Evolutionary conservation across 2,329 filamentous ascomycete species (phyloP).

Genomic region (Fusarium equiseti): DNA sequence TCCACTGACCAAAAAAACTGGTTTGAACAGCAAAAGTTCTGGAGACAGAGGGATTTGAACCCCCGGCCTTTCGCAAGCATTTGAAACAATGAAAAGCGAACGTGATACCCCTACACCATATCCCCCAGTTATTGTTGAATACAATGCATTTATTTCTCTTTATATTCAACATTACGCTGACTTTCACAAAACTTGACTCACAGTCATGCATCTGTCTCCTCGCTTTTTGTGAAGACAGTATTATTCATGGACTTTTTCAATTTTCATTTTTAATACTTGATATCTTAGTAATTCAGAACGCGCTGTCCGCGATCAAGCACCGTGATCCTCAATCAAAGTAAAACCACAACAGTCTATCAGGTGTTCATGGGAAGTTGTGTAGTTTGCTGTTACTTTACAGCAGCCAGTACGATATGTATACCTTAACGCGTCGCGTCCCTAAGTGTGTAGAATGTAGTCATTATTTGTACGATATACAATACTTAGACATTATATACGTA

Average conservation of each 20-base stretch:
- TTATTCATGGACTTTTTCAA: neutral
- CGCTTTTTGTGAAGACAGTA: no score
- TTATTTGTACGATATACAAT: no score
- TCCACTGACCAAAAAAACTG: neutral
- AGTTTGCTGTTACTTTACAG: neutral
- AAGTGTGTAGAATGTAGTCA: no score
- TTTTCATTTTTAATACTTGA: neutral
- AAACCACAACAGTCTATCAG: fast-evolving
- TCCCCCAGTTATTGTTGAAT: constrained; percentile 30
- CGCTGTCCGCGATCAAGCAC: neutral
- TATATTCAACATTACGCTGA: fast-evolving
- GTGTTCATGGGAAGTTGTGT: neutral
- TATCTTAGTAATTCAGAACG: no score
- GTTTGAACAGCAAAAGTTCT: constrained; percentile 4
- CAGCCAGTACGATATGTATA: no score
- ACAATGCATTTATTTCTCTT: fast-evolving
- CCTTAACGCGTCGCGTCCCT: no score
- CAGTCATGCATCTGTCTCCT: neutral
- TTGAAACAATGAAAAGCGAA: constrained; percentile 45
- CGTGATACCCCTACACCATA: constrained; percentile 49
- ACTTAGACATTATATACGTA: no score
- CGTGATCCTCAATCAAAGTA: neutral
- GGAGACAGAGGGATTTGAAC: constrained; percentile 51
- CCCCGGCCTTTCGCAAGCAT: constrained; percentile 46
- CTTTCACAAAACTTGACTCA: neutral